Evolutionary conservation across 441 rosid species (phyloP), one percentile per base, ranked within the genome.

Genomic region (Biscutella laevigata): DNA sequence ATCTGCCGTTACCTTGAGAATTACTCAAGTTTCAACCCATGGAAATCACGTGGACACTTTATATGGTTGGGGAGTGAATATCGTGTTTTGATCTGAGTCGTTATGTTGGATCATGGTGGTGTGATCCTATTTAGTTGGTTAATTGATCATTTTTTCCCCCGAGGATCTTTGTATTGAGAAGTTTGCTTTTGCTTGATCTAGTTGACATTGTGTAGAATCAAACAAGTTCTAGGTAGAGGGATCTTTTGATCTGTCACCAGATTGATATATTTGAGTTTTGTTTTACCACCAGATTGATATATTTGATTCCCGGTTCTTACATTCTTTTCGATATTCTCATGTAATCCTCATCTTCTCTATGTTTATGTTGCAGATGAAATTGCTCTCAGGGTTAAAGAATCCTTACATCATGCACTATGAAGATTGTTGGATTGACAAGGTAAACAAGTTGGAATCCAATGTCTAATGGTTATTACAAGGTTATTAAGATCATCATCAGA

Each of bases 341-440:
- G 11, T 43, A 17, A 21, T 42, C 7, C 11, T 15, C 42, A n/a
- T 29, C n/a, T 44, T 15, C 43, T 16, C n/a, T 58, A 17, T 43
- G n/a, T 35, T 26, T 63, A 35, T 35, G 11, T 44, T 73, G 89
- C 81, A 92, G 95, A 76, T 92, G 91, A 74, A 78, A 36, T 53
- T 86, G 71, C 85, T 92, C 60, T 78, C 91, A 1, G 75, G 67
- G 26, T 71, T 92, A 38, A 78, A 79, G 59, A 77, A 83, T 67
- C 84, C 91, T 20, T 92, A 88, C 12, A 74, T 92, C 13, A 80
- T 88, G 55, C 76, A 77, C 57, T 71, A 72, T 61, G 87, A 83
- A 72, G 98, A 92, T 79, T 79, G 94, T 53, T 92, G 94, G 98
- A 84, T 79, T 64, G 98, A 84, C 61, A 76, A 92, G 91, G 96